Conservation (phyloP, 2,329 filamentous ascomycete species). For the Botryotinia calthae region DNA sequence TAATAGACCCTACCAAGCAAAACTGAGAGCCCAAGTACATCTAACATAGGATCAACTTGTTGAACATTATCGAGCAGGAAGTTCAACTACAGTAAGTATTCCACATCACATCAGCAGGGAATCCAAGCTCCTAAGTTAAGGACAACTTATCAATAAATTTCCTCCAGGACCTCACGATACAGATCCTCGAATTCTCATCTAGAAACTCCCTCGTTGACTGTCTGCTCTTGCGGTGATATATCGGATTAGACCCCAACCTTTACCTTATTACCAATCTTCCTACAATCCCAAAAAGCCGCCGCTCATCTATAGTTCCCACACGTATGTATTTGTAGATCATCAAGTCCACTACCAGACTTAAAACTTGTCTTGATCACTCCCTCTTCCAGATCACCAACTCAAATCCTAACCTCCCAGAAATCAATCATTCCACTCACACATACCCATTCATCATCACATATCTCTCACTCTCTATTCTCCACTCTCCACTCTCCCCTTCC, state of each 20-base stretch:
- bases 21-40: no score
- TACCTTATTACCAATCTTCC: not conserved
- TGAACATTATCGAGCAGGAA: not conserved
- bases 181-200: not conserved
- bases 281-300: not conserved
- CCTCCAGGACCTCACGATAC: not conserved
- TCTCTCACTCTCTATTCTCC: not conserved
- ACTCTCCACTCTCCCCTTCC: not conserved
- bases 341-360: not conserved
- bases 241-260: not conserved
- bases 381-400: not conserved
- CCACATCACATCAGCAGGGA: not conserved
- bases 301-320: not conserved
- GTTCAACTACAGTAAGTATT: not conserved
- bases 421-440: not conserved
- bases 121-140: not conserved
- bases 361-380: not conserved
- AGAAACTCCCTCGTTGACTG: rapidly evolving
- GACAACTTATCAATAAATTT: not conserved
- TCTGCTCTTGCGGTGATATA: not conserved
- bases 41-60: not conserved
- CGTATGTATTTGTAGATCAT: not conserved
- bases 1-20: not conserved
- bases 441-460: not conserved
- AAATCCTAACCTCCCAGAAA: not conserved